These are phyloP conservation scores for Russula earlei DNA, from an alignment of 768 basidiomycete species.

Conservation along the genomic window DNA sequence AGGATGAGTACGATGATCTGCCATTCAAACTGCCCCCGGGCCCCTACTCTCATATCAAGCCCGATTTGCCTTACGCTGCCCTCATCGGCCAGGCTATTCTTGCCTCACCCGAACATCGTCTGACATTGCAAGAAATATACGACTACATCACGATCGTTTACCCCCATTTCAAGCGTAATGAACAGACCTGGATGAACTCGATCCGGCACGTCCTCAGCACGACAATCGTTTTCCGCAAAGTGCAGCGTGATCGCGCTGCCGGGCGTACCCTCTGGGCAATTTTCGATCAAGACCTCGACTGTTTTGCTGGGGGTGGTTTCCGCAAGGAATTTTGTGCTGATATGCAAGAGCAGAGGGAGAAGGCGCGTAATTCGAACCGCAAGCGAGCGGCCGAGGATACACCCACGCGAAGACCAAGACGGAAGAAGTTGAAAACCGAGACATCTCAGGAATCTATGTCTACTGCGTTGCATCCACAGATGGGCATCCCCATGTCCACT, in stretches of 20 bases:
- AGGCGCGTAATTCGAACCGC: slow-evolving; percentile 12
- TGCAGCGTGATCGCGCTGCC: slow-evolving; percentile 62
- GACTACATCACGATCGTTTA: slow-evolving; percentile 92
- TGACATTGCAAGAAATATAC: slow-evolving; percentile 93
- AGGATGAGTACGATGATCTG: slow-evolving; percentile 55
- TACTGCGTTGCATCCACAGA: slow-evolving; percentile 5
- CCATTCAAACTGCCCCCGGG: slow-evolving; percentile 78
- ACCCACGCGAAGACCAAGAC: slow-evolving; percentile 25
- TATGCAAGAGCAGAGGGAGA: slow-evolving; percentile 29
- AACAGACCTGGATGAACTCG: slow-evolving; percentile 96
- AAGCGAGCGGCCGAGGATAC: slow-evolving; percentile 19
- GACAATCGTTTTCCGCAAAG: slow-evolving; percentile 84
- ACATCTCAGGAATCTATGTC: slow-evolving; percentile 4
- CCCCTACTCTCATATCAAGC: slow-evolving; percentile 72
- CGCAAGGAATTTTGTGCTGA: slow-evolving; percentile 46
- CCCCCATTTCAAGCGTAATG: slow-evolving; percentile 86
- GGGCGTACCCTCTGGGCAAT: slow-evolving; percentile 87
- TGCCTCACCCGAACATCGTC: slow-evolving; percentile 70
- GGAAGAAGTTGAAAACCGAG: slow-evolving; percentile 23
- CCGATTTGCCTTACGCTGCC: slow-evolving; percentile 86
- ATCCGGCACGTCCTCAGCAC: slow-evolving; percentile 95
- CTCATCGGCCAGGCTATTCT: slow-evolving; percentile 93
- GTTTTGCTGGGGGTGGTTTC: slow-evolving; percentile 79
- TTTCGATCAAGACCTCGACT: slow-evolving; percentile 69
- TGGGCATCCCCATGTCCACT: slow-evolving; percentile 17